Base-by-base conservation (phyloP, 2,329 filamentous ascomycete species). In the Colletotrichum sp. region DNA sequence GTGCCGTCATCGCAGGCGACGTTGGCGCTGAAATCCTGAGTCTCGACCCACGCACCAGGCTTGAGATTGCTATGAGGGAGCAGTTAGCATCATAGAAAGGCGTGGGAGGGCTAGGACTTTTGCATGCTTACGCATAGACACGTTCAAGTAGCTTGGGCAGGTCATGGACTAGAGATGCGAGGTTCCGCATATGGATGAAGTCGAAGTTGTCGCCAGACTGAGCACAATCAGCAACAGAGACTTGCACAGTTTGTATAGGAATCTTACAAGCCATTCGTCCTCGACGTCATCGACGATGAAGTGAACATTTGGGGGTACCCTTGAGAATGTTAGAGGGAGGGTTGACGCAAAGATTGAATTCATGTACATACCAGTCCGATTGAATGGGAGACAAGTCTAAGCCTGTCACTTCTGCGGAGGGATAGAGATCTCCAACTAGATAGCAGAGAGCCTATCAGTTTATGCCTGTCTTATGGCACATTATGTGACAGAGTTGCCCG, bases 41-140 rank as follows among this genome's bases (percentile, higher is more conserved):
- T 79, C 71, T 89, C 87, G 15, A 88, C 79, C 85, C 85, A 88
- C 0, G 84, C 87, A 18, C 87, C 87, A 0, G 88, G 87, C 39
- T 81, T 85, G 67, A 87, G 77, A 30, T 52, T 44, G 28, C 59
- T 63, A 16, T 15, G 12, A 9, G 10, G 2, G 9, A n/a, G 30
- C 21, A 60, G 1, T 60, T 3, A 60, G 26, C 10, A 30, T 30
- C 28, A 30, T 30, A 30, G 28, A 30, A 30, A 9, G 28, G 3
- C 28, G 28, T 30, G 28, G 28, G 28, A 7, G 28, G 8, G 28
- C 28, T 30, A 30, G 28, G 28, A 30, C 28, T 30, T 1, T 7
- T 32, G 26, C 0, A 36, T n/a, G 13, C 59, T 34, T 36, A 36
- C 59, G 26, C 30, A n/a, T 28, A 44, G 15, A 30, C 30, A n/a